Evolutionary conservation across 345 rosid species (phyloP), one percentile per base, ranked within the genome.

Genomic region (Laguncularia racemosa): DNA sequence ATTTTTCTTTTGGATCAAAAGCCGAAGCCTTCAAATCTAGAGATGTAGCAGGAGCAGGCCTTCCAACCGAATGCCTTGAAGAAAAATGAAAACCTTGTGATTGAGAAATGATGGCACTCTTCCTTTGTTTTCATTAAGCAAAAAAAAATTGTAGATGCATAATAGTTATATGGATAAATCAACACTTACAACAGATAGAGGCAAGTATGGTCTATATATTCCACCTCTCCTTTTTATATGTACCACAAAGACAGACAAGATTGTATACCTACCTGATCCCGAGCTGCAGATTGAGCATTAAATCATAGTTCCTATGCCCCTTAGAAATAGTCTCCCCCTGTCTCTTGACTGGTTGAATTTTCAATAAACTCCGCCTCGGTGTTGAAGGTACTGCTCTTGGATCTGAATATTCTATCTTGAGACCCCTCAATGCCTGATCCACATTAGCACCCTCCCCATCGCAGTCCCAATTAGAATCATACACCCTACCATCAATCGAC

Each of bases 1-100:
- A 75, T 68, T 80, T 86, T 67, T 84, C 86, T 53, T 73, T 81
- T 3, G 95, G 90, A 71, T 86, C 95, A 67, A 86, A 86, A 73
- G 81, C 95, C 13, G 74, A 59, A 33, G 73, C 76, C 74, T 72
- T 81, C 48, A 86, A 70, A 48, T 80, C 88, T 50, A 82, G 66
- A 46, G 78, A 57, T 9, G 77, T 53, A 0, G 83, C 76, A 2
- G 96, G 99, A 49, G 76, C 85, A 20, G 83, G 84, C 75, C 81
- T 80, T 28, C 90, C 88, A 48, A 86, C 88, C n/a, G 83, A 81
- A 60, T 81, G 58, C 69, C 86, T 81, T 20, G 56, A 6, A 23
- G 0, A 18, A 38, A 33, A 6, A 33, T 1, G 7, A 33, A 33
- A 33, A 5, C 9, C 40, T 33, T 10, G 9, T 33, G 40, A 33